These are phyloP conservation scores for Nakataea oryzae DNA, from an alignment of 2,329 filamentous ascomycete genomes.

Conservation along the genomic window DNA sequence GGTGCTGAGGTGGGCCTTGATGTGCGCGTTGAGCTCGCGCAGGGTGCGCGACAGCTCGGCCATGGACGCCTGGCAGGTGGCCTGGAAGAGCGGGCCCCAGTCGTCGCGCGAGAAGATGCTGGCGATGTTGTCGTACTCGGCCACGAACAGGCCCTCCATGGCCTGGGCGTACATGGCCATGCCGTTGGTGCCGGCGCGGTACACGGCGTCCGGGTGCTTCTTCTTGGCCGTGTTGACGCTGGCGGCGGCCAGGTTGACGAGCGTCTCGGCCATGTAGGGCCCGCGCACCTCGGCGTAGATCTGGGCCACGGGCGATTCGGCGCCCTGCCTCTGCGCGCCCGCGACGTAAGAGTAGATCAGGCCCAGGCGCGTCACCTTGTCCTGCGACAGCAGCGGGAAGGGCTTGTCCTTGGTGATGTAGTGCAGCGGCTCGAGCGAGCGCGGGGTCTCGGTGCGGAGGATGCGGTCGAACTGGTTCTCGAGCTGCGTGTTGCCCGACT, in stretches of 20 bases:
- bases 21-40: slow-evolving; percentile 80
- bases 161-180: slow-evolving; percentile 82
- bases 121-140: slow-evolving; percentile 86
- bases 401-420: slow-evolving; percentile 82
- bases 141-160: slow-evolving; percentile 75
- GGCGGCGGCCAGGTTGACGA: slow-evolving; percentile 80
- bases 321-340: slow-evolving; percentile 42
- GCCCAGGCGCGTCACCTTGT: slow-evolving; percentile 64
- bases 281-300: slow-evolving; percentile 82
- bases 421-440: slow-evolving; percentile 77
- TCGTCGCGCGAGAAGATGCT: slow-evolving; percentile 79
- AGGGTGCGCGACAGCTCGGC: slow-evolving; percentile 77
- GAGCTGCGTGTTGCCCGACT: slow-evolving; percentile 69
- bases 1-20: slow-evolving; percentile 74
- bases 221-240: slow-evolving; percentile 76
- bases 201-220: slow-evolving; percentile 72
- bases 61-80: slow-evolving; percentile 68
- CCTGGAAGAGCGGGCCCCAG: slow-evolving; percentile 68
- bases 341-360: slow-evolving; percentile 72
- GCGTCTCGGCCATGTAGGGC: slow-evolving; percentile 70
- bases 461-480: slow-evolving; percentile 76
- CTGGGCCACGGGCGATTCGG: slow-evolving; percentile 61
- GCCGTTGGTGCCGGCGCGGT: slow-evolving; percentile 80
- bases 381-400: slow-evolving; percentile 71
- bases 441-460: slow-evolving; percentile 64